These are phyloP conservation scores for Maudiozyma bulderi DNA, from an alignment of 805 yeast species.

Conservation along the genomic window DNA sequence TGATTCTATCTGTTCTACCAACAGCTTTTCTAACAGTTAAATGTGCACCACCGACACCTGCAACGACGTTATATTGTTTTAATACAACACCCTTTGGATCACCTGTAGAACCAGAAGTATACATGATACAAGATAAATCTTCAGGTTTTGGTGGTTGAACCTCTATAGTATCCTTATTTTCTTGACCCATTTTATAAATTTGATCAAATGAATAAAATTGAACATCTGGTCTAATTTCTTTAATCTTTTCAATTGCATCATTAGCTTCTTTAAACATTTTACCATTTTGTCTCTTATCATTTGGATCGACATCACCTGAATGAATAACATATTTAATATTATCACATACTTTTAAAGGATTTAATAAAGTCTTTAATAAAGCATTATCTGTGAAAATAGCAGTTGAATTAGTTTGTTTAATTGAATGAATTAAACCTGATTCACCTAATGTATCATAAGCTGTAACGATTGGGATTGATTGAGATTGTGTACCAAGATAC, in stretches of 20 bases:
- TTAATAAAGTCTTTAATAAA: conserved; percentile 54
- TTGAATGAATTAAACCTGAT: conserved; percentile 75
- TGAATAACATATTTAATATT: conserved; percentile 63
- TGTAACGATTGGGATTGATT: conserved; percentile 78
- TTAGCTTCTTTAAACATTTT: conserved; percentile 48
- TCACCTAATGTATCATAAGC: conserved; percentile 95
- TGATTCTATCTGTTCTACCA: conserved; percentile 53
- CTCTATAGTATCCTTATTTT: conserved; percentile 34
- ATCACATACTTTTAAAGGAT: conserved; percentile 59
- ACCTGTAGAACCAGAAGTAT: conserved; percentile 73
- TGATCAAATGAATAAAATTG: conserved; percentile 58
- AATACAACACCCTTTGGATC: conserved; percentile 71
- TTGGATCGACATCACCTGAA: conserved; percentile 47
- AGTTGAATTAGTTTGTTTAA: conserved; percentile 67
- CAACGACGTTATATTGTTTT: conserved; percentile 56
- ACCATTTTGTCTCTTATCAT: conserved; percentile 58
- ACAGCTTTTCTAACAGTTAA: conserved; percentile 50
- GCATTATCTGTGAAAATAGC: conserved; percentile 80
- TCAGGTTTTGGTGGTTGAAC: conserved; percentile 37
- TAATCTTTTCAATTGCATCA: conserved; percentile 49
- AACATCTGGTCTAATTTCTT: conserved; percentile 67
- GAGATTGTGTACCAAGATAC: conserved; percentile 68
- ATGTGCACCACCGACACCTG: conserved; percentile 80
- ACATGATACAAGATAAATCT: conserved; percentile 54
- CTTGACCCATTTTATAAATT: conserved; percentile 51